These are phyloP conservation scores for Lunasporangiospora selenospora DNA, from an alignment of 192 early-diverging fungal species.

Conservation along the genomic window DNA sequence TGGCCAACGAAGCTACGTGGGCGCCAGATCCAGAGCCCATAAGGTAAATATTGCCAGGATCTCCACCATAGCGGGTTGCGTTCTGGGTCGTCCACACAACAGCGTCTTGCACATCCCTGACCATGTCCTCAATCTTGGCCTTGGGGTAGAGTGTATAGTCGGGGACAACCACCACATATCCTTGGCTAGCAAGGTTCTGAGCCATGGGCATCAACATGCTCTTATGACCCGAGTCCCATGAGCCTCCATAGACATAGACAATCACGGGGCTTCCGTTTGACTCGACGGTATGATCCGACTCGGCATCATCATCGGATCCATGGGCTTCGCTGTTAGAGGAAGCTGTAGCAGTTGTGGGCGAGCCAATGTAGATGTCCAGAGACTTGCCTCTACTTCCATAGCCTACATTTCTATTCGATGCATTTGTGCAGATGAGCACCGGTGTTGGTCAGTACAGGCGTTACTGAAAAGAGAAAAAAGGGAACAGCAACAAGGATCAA, in stretches of 20 bases:
- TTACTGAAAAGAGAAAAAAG: not conserved
- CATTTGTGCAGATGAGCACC: too few relatives aligned
- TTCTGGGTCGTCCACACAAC: slow-evolving; percentile 45
- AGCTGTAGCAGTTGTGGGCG: slow-evolving; percentile 1
- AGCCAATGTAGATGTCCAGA: slow-evolving; percentile 39
- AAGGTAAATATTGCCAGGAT: slow-evolving; percentile 48
- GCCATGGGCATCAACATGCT: slow-evolving; percentile 53
- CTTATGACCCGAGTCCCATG: slow-evolving; percentile 50
- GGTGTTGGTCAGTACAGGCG: too few relatives aligned
- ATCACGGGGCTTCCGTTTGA: slow-evolving; percentile 44
- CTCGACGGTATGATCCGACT: slow-evolving; percentile 44
- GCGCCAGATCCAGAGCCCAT: slow-evolving; percentile 52
- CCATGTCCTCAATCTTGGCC: slow-evolving; percentile 54
- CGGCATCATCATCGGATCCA: slow-evolving; percentile 37
- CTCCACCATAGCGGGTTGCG: slow-evolving; percentile 45
- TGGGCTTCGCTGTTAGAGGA: not conserved
- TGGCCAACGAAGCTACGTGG: slow-evolving; percentile 43
- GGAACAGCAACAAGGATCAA: not conserved
- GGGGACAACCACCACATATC: slow-evolving; percentile 53
- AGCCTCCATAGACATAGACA: slow-evolving; percentile 44
- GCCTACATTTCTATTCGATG: slow-evolving; percentile 21
- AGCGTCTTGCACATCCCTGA: slow-evolving; percentile 48
- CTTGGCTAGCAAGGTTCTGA: slow-evolving; percentile 54
- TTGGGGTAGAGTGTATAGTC: slow-evolving; percentile 52
- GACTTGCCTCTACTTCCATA: slow-evolving; percentile 36